Conservation (phyloP, 73 alveolate genomes). For the Symbiodinium pilosum region DNA sequence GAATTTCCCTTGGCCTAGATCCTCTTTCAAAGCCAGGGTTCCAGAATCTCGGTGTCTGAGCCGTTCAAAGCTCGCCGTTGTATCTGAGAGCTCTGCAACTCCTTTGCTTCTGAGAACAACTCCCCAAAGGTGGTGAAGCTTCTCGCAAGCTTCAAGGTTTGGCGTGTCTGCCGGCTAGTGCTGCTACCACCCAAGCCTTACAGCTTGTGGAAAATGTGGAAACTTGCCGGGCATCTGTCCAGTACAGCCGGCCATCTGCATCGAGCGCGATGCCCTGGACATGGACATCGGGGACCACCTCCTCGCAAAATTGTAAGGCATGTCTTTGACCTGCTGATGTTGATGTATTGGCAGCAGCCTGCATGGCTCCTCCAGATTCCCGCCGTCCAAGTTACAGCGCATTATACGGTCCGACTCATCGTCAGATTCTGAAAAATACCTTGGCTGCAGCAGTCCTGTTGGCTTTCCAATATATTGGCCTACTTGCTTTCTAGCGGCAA, state of each 20-base stretch:
- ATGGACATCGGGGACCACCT: conserved; percentile 71
- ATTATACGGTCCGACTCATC: conserved; percentile 90
- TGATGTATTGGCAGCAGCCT: too few relatives aligned
- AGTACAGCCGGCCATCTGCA: conserved; percentile 9
- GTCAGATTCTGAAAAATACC: conserved; percentile 78
- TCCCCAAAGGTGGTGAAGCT: not conserved
- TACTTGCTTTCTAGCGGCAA: not conserved
- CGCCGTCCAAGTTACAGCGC: conserved; percentile 29
- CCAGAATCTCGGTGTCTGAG: not conserved
- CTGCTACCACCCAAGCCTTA: too few relatives aligned
- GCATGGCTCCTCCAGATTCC: conserved; percentile 42
- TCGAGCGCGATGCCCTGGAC: conserved; percentile 39
- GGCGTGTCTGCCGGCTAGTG: too few relatives aligned
- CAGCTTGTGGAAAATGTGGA: too few relatives aligned
- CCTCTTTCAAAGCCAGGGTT: not conserved
- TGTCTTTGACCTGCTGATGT: too few relatives aligned
- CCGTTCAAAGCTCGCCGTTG: not conserved
- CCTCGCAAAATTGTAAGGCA: not conserved
- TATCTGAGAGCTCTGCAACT: not conserved
- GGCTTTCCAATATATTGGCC: too few relatives aligned
- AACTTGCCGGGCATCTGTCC: conserved; percentile 60
- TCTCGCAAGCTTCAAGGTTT: not conserved
- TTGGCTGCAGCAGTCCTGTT: not conserved
- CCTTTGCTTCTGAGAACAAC: not conserved
- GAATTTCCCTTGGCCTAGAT: too few relatives aligned